Percentiles rank a stretch among this genome's conserved stretches.
Evolutionary conservation across 2,329 filamentous ascomycete genomes (phyloP).

Genomic region (Sclerotinia subarctica): DNA sequence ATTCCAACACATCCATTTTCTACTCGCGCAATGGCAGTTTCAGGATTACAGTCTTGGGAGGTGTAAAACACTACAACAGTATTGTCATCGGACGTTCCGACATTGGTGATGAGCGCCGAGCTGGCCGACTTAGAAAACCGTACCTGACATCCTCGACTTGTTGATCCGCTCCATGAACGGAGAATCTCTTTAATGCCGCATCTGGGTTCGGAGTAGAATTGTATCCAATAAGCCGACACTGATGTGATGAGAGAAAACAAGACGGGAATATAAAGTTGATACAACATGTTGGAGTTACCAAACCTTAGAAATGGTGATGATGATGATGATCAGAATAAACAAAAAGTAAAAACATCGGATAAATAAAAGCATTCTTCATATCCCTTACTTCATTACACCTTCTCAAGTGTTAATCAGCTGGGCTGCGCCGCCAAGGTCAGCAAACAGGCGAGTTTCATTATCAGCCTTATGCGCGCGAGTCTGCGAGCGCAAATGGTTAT

Average conservation of each 20-base stretch:
- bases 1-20: slow-evolving; percentile 5
- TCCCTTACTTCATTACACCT: not conserved
- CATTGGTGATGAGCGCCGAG: slow-evolving; percentile 7
- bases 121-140: not conserved
- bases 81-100: slow-evolving; percentile 6
- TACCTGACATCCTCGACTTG: slow-evolving; percentile 3
- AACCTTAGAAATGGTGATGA: not conserved
- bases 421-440: not conserved
- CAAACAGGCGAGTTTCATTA: not conserved
- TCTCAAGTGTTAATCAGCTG: not conserved
- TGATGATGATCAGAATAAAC: not conserved
- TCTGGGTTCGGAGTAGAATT: not conserved
- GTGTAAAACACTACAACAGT: slow-evolving; percentile 11
- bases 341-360: not conserved
- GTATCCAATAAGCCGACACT: slow-evolving; percentile 6
- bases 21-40: slow-evolving; percentile 13
- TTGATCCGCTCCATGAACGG: not conserved
- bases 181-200: not conserved
- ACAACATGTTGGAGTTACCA: not conserved
- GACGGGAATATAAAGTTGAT: not conserved
- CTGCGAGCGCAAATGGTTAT: not conserved
- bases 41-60: slow-evolving; percentile 2
- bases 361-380: not conserved
- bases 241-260: not conserved
- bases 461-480: not conserved